Evolutionary conservation across 495 filamentous ascomycete genomes (phyloP).

Genomic region (Penicillium tannophilum): DNA sequence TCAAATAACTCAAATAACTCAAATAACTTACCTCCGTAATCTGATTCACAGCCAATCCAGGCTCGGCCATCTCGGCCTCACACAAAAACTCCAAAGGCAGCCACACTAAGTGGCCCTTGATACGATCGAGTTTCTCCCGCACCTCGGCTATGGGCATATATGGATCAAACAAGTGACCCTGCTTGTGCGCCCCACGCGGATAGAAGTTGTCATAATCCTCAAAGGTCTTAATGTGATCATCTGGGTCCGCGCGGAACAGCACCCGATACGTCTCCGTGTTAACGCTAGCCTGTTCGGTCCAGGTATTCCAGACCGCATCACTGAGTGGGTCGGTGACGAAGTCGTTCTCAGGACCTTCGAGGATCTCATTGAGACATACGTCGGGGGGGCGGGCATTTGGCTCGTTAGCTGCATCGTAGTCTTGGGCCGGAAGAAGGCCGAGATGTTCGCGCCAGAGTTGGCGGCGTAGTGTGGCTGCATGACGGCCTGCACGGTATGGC

Average conservation of each 20-base stretch:
- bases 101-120: constrained; percentile 93
- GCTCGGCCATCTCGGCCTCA: constrained; percentile 89
- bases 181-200: constrained; percentile 65
- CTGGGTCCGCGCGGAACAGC: constrained; percentile 91
- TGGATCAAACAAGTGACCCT: constrained; percentile 82
- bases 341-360: constrained; percentile 66
- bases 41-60: constrained; percentile 72
- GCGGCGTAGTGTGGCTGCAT: constrained; percentile 78
- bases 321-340: constrained; percentile 81
- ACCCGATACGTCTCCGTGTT: constrained; percentile 86
- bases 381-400: constrained; percentile 82
- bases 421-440: constrained; percentile 75
- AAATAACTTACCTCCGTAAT: constrained; percentile 60
- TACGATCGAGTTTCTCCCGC: constrained; percentile 69
- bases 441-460: constrained; percentile 94
- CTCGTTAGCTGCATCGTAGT: constrained; percentile 67
- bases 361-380: constrained; percentile 68
- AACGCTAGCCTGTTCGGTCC: constrained; percentile 72
- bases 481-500: constrained; percentile 70
- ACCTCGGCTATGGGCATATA: constrained; percentile 71
- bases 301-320: constrained; percentile 81
- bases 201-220: constrained; percentile 83
- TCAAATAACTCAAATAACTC: no score
- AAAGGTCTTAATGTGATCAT: constrained; percentile 85
- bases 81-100: constrained; percentile 86